Percentiles rank a stretch among this genome's conserved stretches.
These are phyloP conservation scores for Phyllostachys edulis DNA, from an alignment of 176 grass and related monocot genomes.

Conservation along the genomic window DNA sequence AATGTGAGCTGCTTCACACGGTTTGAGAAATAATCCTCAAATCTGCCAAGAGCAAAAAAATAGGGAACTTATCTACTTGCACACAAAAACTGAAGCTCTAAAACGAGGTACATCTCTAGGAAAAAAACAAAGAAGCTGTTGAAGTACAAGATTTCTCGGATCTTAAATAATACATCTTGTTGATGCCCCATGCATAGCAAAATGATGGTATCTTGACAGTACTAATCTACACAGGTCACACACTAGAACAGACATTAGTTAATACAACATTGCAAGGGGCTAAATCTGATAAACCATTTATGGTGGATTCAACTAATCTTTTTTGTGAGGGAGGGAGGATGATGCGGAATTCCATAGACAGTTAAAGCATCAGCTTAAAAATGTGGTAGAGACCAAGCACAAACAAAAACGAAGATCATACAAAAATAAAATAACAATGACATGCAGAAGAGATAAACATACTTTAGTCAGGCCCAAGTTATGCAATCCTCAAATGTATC, in stretches of 20 bases:
- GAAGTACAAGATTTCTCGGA: neutral
- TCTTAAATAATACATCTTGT: neutral
- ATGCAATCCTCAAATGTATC: slow-evolving; percentile 72
- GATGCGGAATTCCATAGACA: neutral
- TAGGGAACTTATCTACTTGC: neutral
- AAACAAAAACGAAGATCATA: neutral
- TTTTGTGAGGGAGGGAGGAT: neutral
- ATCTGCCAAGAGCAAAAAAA: slow-evolving; percentile 40
- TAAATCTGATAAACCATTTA: neutral
- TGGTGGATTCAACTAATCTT: neutral
- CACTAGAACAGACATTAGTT: neutral
- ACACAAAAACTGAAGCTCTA: neutral
- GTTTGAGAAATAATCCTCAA: slow-evolving; percentile 87
- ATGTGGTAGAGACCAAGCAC: too few species aligned
- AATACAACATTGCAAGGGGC: neutral
- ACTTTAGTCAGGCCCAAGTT: slow-evolving; percentile 70
- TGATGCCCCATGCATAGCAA: too few species aligned
- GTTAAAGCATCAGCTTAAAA: too few species aligned
- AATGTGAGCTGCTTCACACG: slow-evolving; percentile 86
- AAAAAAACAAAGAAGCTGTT: neutral
- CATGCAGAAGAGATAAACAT: slow-evolving; percentile 19
- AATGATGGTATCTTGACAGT: neutral
- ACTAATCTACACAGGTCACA: neutral
- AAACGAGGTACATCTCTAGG: neutral
- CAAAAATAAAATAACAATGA: neutral